These are phyloP conservation scores for Nothophoma quercina DNA, from an alignment of 2,329 filamentous ascomycete genomes.

Conservation along the genomic window DNA sequence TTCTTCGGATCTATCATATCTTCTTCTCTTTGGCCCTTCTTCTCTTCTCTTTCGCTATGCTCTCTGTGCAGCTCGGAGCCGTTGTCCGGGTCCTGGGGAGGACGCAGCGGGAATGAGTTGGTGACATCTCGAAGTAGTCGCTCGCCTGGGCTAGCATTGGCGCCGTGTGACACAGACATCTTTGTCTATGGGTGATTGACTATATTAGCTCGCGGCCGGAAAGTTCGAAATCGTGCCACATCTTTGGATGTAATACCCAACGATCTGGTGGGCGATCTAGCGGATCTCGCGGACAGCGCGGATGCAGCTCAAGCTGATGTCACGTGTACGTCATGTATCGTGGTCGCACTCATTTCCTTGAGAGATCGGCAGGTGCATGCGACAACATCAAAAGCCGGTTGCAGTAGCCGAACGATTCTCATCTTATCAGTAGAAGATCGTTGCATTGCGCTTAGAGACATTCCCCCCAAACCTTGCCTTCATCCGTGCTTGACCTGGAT, in stretches of 20 bases:
- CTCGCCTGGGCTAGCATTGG: slow-evolving; percentile 11
- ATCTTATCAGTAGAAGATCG: background rate
- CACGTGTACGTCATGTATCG: slow-evolving; percentile 8
- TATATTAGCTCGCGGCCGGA: slow-evolving; percentile 15
- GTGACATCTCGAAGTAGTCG: slow-evolving; percentile 21
- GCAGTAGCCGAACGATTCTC: background rate
- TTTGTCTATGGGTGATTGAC: background rate
- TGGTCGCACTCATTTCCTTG: background rate
- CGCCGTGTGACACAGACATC: slow-evolving; percentile 16
- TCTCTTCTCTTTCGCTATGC: background rate
- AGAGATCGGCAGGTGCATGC: slow-evolving; percentile 1
- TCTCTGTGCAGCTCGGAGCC: slow-evolving; percentile 19
- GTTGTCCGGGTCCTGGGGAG: slow-evolving; percentile 15
- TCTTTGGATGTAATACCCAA: background rate
- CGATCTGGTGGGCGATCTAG: slow-evolving; percentile 2
- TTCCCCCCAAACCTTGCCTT: background rate
- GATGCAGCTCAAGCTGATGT: slow-evolving; percentile 1
- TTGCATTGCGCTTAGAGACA: background rate
- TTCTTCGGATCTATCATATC: slow-evolving; percentile 24
- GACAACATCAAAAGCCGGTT: background rate
- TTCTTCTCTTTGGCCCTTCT: background rate
- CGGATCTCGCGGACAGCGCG: slow-evolving; percentile 10
- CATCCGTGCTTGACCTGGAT: slow-evolving; percentile 24
- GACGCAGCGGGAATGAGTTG: slow-evolving; percentile 13
- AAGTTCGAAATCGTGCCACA: slow-evolving; percentile 9